A percentile compares a stretch with the other conserved stretches of the same genome.
Evolutionary conservation across 345 rosid species (phyloP).

Genomic region (Eucalyptus grandis): DNA sequence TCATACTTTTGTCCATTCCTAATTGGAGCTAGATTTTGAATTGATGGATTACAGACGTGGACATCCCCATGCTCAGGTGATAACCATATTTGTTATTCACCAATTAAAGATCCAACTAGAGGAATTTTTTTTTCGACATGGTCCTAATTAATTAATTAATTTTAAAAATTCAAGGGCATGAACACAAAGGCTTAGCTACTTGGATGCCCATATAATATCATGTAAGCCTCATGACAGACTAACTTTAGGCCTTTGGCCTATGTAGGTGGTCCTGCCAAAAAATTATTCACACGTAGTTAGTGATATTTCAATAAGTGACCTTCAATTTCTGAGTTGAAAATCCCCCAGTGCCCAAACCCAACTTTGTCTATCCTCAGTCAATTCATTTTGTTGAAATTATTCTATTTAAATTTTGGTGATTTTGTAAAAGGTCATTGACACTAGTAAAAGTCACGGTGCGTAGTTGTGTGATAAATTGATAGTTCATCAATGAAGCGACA

Average conservation of each 20-base stretch:
- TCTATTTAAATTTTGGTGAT: background rate
- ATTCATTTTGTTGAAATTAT: background rate
- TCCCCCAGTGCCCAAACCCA: accelerated
- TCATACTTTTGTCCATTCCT: background rate
- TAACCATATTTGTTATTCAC: accelerated
- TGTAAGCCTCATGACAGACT: background rate
- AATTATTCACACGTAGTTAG: no score
- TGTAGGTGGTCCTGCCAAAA: accelerated
- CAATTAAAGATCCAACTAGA: accelerated
- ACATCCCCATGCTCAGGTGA: background rate
- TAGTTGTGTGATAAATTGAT: background rate
- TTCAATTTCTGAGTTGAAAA: no score
- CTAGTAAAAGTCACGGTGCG: accelerated
- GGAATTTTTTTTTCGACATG: accelerated
- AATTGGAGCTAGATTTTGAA: background rate
- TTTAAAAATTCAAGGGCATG: background rate
- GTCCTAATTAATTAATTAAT: no score
- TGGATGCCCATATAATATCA: background rate
- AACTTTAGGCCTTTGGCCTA: background rate
- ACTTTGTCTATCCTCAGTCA: accelerated
- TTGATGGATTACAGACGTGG: background rate
- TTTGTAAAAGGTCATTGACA: background rate
- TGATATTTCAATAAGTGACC: background rate
- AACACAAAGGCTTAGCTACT: background rate
- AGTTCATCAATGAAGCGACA: background rate